Evolutionary conservation across 208 protist genomes (phyloP), one percentile per base, ranked within the genome.

Genomic region (Acanthamoeba culbertsoni): DNA sequence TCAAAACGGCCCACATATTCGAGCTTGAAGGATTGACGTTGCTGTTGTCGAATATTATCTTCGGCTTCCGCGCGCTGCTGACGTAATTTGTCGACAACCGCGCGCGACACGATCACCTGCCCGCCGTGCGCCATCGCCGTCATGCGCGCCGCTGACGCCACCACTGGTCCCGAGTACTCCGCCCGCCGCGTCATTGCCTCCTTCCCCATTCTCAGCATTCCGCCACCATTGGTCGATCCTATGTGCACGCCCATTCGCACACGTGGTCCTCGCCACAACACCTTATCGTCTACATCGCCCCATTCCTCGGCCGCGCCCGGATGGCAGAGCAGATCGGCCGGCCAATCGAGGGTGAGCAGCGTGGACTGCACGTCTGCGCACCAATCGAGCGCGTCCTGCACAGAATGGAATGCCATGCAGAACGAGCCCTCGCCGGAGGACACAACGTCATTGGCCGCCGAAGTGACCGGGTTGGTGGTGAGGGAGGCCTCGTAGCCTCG

Each of bases 361-460:
- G 43, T 28, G 14, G 94, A 5, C 88, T 93, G 88, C 28, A 93
- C 88, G 23, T 53, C 88, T 16, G 40, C 33, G 65, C 88, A 93
- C 55, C 55, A 93, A 14, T 16, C 14, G 1, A 79, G 23, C 10
- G 88, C 88, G 23, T 73, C 62, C 1, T 26, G 1, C 14, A 43
- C 28, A 45, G 26, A 40, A 18, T 93, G 88, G 88, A 93, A 93
- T 2, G 62, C 88, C 88, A 93, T 62, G 37, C 55, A 82, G 86
- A 93, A 93, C 28, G 88, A 91, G 48, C 86, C 86, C 62, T 91
- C 86, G 0, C 86, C 53, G 23, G 53, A 59, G 7, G 53, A 31
- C 53, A 14, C 20, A 8, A 18, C 48, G 12, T 23, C 48, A 18
- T 8, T 8, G 48, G 12, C 48, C 48, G 48, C 12, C 48, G 12